A percentile compares a stretch with the other conserved stretches of the same genome.
These are phyloP conservation scores for Cadophora malorum DNA, from an alignment of 2,329 filamentous ascomycete species.

Conservation along the genomic window DNA sequence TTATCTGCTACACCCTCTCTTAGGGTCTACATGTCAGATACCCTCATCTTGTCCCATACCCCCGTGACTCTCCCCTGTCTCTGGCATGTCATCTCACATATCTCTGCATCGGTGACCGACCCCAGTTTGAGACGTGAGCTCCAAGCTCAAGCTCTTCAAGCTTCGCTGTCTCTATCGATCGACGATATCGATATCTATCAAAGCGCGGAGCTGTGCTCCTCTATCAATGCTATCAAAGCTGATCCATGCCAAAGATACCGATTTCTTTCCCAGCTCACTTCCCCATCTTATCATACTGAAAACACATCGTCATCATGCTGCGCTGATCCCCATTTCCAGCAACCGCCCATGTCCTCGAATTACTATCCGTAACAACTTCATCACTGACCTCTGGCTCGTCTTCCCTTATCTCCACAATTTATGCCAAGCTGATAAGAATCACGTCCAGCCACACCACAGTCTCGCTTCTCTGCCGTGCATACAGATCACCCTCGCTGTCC, in stretches of 20 bases:
- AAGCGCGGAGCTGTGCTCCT: neutral
- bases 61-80: neutral
- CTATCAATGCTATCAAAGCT: neutral
- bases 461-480: neutral
- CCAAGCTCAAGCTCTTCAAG: constrained; percentile 14
- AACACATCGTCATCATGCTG: neutral
- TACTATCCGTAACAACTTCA: constrained; percentile 3
- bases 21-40: neutral
- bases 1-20: constrained; percentile 1
- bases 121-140: constrained; percentile 6
- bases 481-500: neutral
- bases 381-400: neutral
- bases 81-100: constrained; percentile 12
- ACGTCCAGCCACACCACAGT: constrained; percentile 5
- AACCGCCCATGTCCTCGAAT: constrained; percentile 1
- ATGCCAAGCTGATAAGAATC: constrained; percentile 9
- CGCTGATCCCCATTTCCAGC: neutral
- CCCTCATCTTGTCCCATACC: neutral
- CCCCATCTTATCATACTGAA: neutral
- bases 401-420: constrained; percentile 8
- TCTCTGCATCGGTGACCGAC: constrained; percentile 9
- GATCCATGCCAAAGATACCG: neutral
- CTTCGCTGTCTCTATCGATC: constrained; percentile 4
- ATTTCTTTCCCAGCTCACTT: neutral
- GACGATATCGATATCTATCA: neutral